These are phyloP conservation scores for Zalaria sp. DNA, from an alignment of 2,329 filamentous ascomycete genomes.

Conservation along the genomic window DNA sequence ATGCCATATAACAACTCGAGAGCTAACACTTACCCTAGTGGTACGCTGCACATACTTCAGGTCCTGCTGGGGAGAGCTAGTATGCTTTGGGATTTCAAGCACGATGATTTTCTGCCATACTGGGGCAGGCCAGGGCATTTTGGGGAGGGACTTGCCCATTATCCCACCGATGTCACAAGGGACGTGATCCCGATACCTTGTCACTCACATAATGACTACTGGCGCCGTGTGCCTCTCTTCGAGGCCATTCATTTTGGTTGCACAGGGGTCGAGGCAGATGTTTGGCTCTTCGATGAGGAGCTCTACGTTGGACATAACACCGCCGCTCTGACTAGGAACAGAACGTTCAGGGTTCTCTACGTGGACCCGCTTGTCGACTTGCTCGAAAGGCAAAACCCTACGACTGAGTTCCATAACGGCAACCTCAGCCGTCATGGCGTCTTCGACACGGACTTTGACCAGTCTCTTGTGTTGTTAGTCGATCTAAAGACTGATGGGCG, in stretches of 20 bases:
- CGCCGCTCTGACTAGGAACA: constrained; percentile 37
- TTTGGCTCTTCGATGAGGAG: constrained; percentile 46
- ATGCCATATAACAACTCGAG: background rate
- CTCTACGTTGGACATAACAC: constrained; percentile 52
- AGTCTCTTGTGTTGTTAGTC: constrained; percentile 46
- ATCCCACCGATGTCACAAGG: constrained; percentile 25
- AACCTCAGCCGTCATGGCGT: constrained; percentile 37
- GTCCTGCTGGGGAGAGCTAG: constrained; percentile 22
- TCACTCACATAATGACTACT: constrained; percentile 61
- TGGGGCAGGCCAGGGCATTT: constrained; percentile 27
- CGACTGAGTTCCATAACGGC: constrained; percentile 25
- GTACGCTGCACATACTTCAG: constrained; percentile 26
- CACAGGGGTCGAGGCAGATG: constrained; percentile 53
- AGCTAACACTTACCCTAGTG: constrained; percentile 14
- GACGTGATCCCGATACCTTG: constrained; percentile 40
- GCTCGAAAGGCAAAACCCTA: constrained; percentile 39
- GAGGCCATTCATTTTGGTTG: constrained; percentile 47
- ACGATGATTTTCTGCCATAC: constrained; percentile 18
- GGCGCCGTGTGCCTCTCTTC: constrained; percentile 47
- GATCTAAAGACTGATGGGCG: constrained; percentile 51
- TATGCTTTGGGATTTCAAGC: constrained; percentile 21
- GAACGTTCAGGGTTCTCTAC: constrained; percentile 50
- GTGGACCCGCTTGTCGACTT: constrained; percentile 48
- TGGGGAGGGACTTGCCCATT: constrained; percentile 18
- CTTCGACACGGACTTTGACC: constrained; percentile 24